A percentile compares a stretch with the other conserved stretches of the same genome.
phyloP scores from a whole-genome alignment of 306 rosid genomes.

The Malus fusca region DNA sequence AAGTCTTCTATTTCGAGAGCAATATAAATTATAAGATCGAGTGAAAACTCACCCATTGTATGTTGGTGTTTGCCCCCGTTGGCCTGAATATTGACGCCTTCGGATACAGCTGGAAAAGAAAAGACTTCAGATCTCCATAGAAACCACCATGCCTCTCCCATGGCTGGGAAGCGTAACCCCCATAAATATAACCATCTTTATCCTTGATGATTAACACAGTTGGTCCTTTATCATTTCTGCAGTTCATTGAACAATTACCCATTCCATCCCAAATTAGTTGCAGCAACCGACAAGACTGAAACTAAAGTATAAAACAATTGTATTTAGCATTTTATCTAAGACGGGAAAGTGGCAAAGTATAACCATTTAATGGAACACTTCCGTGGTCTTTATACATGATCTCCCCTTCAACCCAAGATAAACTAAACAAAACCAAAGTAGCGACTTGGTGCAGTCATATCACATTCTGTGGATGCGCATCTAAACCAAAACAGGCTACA shows the following conservation, averaged over 20 bases:
- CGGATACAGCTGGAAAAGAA: slow-evolving; percentile 71
- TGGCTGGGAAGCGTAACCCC: slow-evolving; percentile 89
- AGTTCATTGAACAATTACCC: slow-evolving; percentile 27
- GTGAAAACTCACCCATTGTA: slow-evolving; percentile 76
- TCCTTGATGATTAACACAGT: slow-evolving; percentile 75
- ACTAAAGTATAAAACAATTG: neutral
- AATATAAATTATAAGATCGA: neutral
- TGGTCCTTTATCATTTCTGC: slow-evolving; percentile 79
- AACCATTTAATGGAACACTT: neutral
- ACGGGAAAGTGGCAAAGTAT: neutral
- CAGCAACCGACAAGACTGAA: slow-evolving; percentile 16
- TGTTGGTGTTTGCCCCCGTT: slow-evolving; percentile 72
- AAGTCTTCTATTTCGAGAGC: neutral
- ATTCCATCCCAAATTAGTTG: slow-evolving; percentile 20
- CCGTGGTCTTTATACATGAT: neutral
- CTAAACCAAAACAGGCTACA: neutral
- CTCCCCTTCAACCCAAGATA: neutral
- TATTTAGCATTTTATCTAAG: neutral
- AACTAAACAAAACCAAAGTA: neutral
- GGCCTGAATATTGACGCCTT: slow-evolving; percentile 70
- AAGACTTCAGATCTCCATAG: slow-evolving; percentile 83
- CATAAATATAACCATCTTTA: slow-evolving; percentile 68
- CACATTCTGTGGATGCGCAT: neutral
- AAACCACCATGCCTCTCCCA: slow-evolving; percentile 91
- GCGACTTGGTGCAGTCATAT: neutral